Evolutionary conservation across 257 asterid species (phyloP).

Genomic region (Agastache rugosa): DNA sequence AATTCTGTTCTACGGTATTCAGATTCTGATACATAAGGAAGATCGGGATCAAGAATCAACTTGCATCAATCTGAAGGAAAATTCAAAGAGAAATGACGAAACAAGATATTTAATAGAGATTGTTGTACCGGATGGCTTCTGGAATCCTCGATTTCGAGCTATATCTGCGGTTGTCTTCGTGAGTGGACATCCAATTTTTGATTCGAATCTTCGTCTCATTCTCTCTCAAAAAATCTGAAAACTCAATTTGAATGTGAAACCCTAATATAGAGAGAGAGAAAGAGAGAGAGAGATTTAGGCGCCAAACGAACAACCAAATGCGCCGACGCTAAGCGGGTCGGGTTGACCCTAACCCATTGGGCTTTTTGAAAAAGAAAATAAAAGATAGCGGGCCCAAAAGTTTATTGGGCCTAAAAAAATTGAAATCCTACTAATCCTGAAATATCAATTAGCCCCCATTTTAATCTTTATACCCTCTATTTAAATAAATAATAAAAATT

Average conservation of each 20-base stretch:
- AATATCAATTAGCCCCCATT: no score
- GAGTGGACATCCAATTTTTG: constrained; percentile 31
- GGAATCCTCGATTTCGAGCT: constrained; percentile 41
- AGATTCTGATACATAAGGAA: background rate
- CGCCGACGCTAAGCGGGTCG: no score
- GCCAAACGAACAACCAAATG: constrained; percentile 37
- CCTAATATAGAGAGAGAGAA: constrained; percentile 23
- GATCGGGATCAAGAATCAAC: background rate
- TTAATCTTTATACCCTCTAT: no score
- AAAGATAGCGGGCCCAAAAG: no score
- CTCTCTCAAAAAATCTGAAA: constrained; percentile 16
- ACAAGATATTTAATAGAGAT: background rate
- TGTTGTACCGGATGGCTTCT: constrained; percentile 42
- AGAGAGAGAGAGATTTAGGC: constrained; percentile 27
- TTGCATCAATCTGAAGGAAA: constrained; percentile 1
- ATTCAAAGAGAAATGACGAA: constrained; percentile 1
- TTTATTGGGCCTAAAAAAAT: no score
- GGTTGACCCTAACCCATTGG: no score
- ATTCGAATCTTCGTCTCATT: constrained; percentile 48
- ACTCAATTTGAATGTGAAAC: constrained; percentile 21
- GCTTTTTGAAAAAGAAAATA: no score
- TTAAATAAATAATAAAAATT: no score
- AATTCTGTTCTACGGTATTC: background rate
- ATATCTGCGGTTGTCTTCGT: constrained; percentile 26
- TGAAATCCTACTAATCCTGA: no score